Evolutionary conservation across 1,284 basidiomycete species (phyloP), one percentile per base, ranked within the genome.

Genomic region (Sutorius eximius): DNA sequence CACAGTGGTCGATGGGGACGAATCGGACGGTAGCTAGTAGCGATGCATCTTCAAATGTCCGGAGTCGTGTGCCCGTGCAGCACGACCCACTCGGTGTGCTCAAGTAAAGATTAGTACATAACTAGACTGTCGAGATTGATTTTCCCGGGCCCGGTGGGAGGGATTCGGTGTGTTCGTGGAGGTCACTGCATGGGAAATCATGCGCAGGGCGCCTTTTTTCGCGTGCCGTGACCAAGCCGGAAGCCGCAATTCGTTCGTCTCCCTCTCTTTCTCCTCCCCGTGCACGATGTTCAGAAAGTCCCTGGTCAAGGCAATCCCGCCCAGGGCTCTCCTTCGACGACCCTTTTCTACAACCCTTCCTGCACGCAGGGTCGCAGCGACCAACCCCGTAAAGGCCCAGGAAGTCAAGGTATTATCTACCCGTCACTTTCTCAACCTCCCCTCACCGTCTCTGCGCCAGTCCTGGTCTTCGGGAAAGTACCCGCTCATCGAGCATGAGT

Each of bases 401-500:
- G 87, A 93, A 75, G 90, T 88, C 67, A 81, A 87, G 79, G 91
- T 87, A 66, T 40, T 71, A 40, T 44, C 30, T 38, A 45, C 24
- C 42, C 58, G 56, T 48, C 56, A 54, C 49, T 37, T 45, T 49
- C 50, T 34, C 22, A 40, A 46, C 45, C 59, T 41, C 53, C 30
- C 48, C 59, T 59, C 51, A 61, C 53, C 52, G 41, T 48, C 40
- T 22, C 34, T 34, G 27, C 53, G 51, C 29, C 52, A 89, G 86
- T 85, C 86, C 37, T 88, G 84, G 86, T 80, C 85, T 44, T 87
- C 83, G 24, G 89, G 87, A 51, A 91, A 93, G 71, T 98, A 99
- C 74, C 93, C 95, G 37, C 80, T 99, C 62, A 95, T 99, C 69
- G 96, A 99, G 73, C 96, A 99, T 73, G 91, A 95, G 75, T 97